Conservation (phyloP, 257 asterid genomes). For the Ocimum tenuiflorum region DNA sequence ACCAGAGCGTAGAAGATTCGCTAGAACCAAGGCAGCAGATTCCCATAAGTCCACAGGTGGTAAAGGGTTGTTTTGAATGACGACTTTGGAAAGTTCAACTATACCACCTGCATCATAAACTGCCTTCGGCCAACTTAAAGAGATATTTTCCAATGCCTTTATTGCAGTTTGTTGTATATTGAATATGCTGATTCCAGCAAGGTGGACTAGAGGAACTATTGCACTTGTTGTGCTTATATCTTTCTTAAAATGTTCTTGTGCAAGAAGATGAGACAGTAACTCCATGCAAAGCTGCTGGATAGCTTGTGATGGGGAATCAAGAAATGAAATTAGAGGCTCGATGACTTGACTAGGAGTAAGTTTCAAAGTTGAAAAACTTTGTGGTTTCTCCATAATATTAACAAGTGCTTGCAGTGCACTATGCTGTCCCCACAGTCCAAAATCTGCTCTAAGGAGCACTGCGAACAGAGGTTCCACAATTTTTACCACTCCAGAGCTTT, state of each 20-base stretch:
- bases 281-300: slow-evolving; percentile 84
- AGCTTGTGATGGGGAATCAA: slow-evolving; percentile 78
- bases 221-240: slow-evolving; percentile 72
- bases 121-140: slow-evolving; percentile 74
- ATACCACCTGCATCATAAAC: slow-evolving; percentile 86
- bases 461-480: slow-evolving; percentile 73
- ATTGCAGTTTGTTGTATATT: slow-evolving; percentile 74
- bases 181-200: slow-evolving; percentile 66
- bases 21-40: slow-evolving; percentile 68
- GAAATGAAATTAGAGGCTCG: slow-evolving; percentile 60
- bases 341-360: slow-evolving; percentile 73
- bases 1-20: slow-evolving; percentile 48
- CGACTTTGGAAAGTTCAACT: slow-evolving; percentile 68
- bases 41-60: slow-evolving; percentile 63
- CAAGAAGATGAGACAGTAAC: slow-evolving; percentile 71
- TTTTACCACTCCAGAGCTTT: slow-evolving; percentile 52
- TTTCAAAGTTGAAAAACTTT: slow-evolving; percentile 52
- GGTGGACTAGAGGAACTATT: slow-evolving; percentile 75
- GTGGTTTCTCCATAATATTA: slow-evolving; percentile 84
- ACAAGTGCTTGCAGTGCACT: slow-evolving; percentile 88
- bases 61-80: slow-evolving; percentile 69
- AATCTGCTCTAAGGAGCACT: slow-evolving; percentile 60
- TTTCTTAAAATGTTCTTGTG: slow-evolving; percentile 73
- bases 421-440: slow-evolving; percentile 79
- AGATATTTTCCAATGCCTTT: slow-evolving; percentile 62